Conservation (phyloP, 148 eudicot genomes). For the Vaccinium macrocarpon region DNA sequence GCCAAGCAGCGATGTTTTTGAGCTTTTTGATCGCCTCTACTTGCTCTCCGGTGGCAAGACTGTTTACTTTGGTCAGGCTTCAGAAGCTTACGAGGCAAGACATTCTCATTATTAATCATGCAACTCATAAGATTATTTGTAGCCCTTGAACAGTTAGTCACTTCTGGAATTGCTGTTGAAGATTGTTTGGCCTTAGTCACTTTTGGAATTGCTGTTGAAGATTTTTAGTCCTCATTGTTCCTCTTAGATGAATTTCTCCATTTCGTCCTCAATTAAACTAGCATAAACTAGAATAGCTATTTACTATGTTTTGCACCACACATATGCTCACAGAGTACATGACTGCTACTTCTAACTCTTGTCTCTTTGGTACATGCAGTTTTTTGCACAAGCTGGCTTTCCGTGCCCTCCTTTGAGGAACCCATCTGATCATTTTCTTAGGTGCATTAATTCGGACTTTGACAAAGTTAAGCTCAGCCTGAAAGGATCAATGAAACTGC, state of each 20-base stretch:
- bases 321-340: neutral
- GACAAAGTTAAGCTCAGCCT: conserved; percentile 97
- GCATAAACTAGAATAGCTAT: neutral
- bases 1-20: conserved; percentile 99
- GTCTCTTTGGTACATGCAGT: conserved; percentile 41
- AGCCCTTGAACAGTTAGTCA: neutral
- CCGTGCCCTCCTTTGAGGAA: conserved; percentile 95
- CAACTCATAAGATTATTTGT: neutral
- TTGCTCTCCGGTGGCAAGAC: conserved; percentile 94
- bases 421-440: conserved; percentile 95
- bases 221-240: neutral
- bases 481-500: conserved; percentile 93
- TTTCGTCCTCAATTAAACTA: neutral
- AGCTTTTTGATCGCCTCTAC: conserved; percentile 88
- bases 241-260: neutral
- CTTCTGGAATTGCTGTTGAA: neutral
- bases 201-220: neutral
- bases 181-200: neutral
- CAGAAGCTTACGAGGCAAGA: conserved; percentile 83
- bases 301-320: neutral
- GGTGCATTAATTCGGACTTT: conserved; percentile 90
- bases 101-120: neutral
- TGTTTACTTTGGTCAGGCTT: conserved; percentile 90
- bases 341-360: neutral
- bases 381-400: conserved; percentile 94